These are phyloP conservation scores for Hypocreales sp. DNA, from an alignment of 2,329 filamentous ascomycete species.

Conservation along the genomic window DNA sequence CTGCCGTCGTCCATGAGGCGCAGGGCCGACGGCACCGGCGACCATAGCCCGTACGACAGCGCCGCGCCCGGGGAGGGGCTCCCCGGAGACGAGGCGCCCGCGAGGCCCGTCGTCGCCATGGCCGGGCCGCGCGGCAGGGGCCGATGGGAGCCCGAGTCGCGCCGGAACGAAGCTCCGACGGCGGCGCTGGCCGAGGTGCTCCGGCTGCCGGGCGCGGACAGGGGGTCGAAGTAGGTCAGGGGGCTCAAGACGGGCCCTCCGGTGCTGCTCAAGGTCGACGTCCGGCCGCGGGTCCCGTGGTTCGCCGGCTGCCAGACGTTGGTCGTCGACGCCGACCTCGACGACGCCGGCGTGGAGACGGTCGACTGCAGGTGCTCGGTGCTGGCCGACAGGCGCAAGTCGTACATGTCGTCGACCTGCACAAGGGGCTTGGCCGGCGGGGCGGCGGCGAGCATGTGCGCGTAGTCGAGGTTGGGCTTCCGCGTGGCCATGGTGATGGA, in stretches of 20 bases:
- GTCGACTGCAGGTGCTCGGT: slow-evolving; percentile 52
- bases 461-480: slow-evolving; percentile 29
- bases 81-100: slow-evolving; percentile 4
- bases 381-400: slow-evolving; percentile 59
- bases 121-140: slow-evolving; percentile 7
- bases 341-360: slow-evolving; percentile 18
- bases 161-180: slow-evolving; percentile 12
- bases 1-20: slow-evolving; percentile 29
- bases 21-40: slow-evolving; percentile 20
- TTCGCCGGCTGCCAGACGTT: slow-evolving; percentile 12
- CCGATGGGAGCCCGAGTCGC: slow-evolving; percentile 13
- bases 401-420: slow-evolving; percentile 47
- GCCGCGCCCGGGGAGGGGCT: slow-evolving; percentile 8
- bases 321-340: slow-evolving; percentile 17
- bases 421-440: slow-evolving; percentile 16
- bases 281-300: slow-evolving; percentile 17
- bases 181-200: slow-evolving; percentile 28
- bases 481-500: slow-evolving; percentile 79
- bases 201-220: slow-evolving; percentile 23
- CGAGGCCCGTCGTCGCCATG: slow-evolving; percentile 4
- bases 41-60: slow-evolving; percentile 15
- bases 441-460: slow-evolving; percentile 14
- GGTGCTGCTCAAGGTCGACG: slow-evolving; percentile 10
- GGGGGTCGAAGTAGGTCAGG: slow-evolving; percentile 24
- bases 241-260: slow-evolving; percentile 14